A percentile compares a stretch with the other conserved stretches of the same genome.
These are phyloP conservation scores for Theobroma grandiflorum DNA, from an alignment of 441 rosid genomes.

Conservation along the genomic window DNA sequence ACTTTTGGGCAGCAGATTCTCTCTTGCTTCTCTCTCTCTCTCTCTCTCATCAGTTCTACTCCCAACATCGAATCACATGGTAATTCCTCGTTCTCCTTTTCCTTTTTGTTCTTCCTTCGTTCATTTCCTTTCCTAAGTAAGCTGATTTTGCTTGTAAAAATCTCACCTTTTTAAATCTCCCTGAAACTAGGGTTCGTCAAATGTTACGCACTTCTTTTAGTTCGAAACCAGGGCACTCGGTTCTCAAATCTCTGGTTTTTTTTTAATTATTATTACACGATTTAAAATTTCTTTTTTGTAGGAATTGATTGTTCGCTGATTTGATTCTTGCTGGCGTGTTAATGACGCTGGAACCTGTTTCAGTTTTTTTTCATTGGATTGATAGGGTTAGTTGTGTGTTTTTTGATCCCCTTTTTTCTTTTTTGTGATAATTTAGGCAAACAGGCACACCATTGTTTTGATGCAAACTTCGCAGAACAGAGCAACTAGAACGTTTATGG, in stretches of 20 bases:
- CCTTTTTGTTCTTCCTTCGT: too few species aligned
- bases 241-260: not conserved
- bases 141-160: not conserved
- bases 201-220: not conserved
- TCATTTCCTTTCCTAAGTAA: not conserved
- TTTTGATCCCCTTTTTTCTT: constrained; percentile 20
- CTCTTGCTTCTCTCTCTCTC: too few species aligned
- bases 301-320: not conserved
- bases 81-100: constrained; percentile 8
- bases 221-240: not conserved
- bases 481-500: constrained; percentile 94
- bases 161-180: not conserved
- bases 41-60: not conserved
- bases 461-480: constrained; percentile 85
- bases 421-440: constrained; percentile 60
- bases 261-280: not conserved
- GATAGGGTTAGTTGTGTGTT: not conserved
- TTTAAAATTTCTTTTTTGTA: not conserved
- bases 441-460: constrained; percentile 91
- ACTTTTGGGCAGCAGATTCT: constrained; percentile 2
- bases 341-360: not conserved
- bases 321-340: not conserved
- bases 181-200: constrained; percentile 36
- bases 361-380: not conserved
- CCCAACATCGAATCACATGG: constrained; percentile 10